These are phyloP conservation scores for Xylaria venustula DNA, from an alignment of 495 filamentous ascomycete genomes.

Conservation along the genomic window DNA sequence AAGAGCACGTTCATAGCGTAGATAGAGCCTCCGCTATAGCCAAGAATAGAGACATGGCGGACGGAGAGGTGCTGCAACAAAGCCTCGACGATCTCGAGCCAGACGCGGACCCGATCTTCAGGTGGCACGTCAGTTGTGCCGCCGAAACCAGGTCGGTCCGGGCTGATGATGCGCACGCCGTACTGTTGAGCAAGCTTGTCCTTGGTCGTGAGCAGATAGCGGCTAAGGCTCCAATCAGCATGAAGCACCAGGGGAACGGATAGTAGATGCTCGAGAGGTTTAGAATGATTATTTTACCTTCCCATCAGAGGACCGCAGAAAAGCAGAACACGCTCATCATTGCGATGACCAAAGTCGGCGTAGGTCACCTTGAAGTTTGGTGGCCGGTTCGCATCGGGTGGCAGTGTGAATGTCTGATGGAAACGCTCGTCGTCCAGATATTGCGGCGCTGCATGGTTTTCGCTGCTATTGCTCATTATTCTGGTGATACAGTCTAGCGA, in stretches of 20 bases:
- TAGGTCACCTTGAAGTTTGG: constrained; percentile 5
- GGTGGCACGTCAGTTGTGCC: constrained; percentile 43
- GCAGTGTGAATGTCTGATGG: not conserved
- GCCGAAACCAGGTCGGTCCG: constrained; percentile 39
- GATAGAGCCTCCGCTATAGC: constrained; percentile 46
- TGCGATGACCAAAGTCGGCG: constrained; percentile 13
- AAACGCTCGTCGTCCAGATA: constrained; percentile 6
- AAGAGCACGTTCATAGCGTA: constrained; percentile 46
- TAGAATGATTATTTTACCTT: not conserved
- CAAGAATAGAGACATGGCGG: constrained; percentile 36
- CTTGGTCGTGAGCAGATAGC: constrained; percentile 5
- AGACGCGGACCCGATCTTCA: constrained; percentile 35
- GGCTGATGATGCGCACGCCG: constrained; percentile 2
- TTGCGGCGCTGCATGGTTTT: not conserved
- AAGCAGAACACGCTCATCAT: constrained; percentile 8
- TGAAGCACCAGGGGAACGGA: not conserved
- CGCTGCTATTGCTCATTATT: not conserved
- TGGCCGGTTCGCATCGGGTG: not conserved
- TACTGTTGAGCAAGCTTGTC: not conserved
- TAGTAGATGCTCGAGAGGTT: not conserved
- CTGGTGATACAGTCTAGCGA: not conserved
- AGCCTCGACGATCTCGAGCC: constrained; percentile 44
- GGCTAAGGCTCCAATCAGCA: not conserved
- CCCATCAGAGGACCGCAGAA: constrained; percentile 10
- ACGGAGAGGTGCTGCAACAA: constrained; percentile 41